phyloP scores from a whole-genome alignment of 2,329 filamentous ascomycete genomes.

The Sarocladiaceae sp. region DNA sequence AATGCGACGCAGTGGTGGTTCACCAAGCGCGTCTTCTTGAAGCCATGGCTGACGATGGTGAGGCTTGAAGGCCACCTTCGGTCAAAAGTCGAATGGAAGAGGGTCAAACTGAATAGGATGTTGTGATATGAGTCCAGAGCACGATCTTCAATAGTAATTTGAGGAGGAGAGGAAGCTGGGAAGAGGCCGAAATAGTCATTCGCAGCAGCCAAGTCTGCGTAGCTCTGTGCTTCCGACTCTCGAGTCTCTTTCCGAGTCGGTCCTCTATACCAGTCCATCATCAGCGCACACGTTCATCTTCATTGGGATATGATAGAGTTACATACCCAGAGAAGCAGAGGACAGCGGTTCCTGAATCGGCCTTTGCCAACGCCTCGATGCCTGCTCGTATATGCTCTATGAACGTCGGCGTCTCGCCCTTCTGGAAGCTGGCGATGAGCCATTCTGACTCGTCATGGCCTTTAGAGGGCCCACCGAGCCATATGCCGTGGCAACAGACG shows the following conservation, averaged over 20 bases:
- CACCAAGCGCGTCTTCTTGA: conserved; percentile 59
- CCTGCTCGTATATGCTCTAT: conserved; percentile 67
- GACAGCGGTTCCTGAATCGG: conserved; percentile 36
- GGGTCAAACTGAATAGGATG: conserved; percentile 63
- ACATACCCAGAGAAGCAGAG: conserved; percentile 68
- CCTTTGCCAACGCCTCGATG: conserved; percentile 39
- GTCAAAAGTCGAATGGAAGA: conserved; percentile 34
- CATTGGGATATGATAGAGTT: background rate
- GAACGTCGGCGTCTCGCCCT: conserved; percentile 72
- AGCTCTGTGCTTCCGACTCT: conserved; percentile 57
- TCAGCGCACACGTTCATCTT: background rate
- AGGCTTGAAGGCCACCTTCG: conserved; percentile 50
- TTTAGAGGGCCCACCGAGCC: conserved; percentile 49
- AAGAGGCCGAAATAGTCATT: conserved; percentile 40
- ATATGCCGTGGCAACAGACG: conserved; percentile 82
- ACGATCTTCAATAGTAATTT: conserved; percentile 55
- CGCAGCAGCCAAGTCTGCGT: conserved; percentile 44
- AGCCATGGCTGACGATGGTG: conserved; percentile 62
- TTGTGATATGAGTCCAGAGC: conserved; percentile 87
- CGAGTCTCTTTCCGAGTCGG: conserved; percentile 53
- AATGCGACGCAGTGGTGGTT: conserved; percentile 59
- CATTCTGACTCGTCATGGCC: conserved; percentile 56
- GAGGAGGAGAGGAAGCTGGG: background rate
- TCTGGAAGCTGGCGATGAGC: conserved; percentile 73
- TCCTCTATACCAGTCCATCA: conserved; percentile 37